These are phyloP conservation scores for Globisporangium cylindrosporum DNA, from an alignment of 352 stramenopile species.

Conservation along the genomic window DNA sequence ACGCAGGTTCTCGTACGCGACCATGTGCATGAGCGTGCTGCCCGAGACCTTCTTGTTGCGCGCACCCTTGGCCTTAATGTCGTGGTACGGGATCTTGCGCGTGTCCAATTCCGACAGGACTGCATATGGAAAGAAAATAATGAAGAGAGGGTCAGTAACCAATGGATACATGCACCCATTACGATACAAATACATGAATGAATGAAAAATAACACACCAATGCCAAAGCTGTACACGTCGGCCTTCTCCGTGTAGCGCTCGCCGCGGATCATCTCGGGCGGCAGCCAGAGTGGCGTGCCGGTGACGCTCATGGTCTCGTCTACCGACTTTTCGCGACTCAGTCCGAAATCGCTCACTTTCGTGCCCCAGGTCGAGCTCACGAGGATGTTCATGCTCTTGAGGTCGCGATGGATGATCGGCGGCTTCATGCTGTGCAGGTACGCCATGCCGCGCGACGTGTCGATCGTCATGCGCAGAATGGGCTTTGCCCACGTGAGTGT, in stretches of 20 bases:
- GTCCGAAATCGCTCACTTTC: conserved; percentile 97
- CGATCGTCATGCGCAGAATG: conserved; percentile 87
- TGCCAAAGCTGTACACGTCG: conserved; percentile 87
- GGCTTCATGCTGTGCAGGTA: conserved; percentile 98
- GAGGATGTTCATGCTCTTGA: conserved; percentile 94
- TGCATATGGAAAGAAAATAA: conserved; percentile 17
- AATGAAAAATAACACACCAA: conserved; percentile 42
- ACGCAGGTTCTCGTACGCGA: conserved; percentile 86
- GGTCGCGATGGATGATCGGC: conserved; percentile 98
- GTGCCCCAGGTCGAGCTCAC: conserved; percentile 83
- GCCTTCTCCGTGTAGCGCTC: conserved; percentile 88
- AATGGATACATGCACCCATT: neutral
- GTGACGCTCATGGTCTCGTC: conserved; percentile 94
- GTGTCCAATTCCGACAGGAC: conserved; percentile 84
- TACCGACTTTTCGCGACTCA: conserved; percentile 95
- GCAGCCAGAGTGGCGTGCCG: conserved; percentile 79
- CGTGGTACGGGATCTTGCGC: conserved; percentile 85
- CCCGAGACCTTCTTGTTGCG: conserved; percentile 85
- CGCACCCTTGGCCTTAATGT: conserved; percentile 81
- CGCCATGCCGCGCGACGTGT: conserved; percentile 93
- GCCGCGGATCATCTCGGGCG: conserved; percentile 87
- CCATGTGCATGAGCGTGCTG: conserved; percentile 88
- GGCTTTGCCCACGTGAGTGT: conserved; percentile 83
- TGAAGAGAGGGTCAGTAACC: conserved; percentile 9
- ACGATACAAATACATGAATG: conserved; percentile 11